Evolutionary conservation across 1,284 basidiomycete species (phyloP).

Genomic region (Exobasidium rhododendri): DNA sequence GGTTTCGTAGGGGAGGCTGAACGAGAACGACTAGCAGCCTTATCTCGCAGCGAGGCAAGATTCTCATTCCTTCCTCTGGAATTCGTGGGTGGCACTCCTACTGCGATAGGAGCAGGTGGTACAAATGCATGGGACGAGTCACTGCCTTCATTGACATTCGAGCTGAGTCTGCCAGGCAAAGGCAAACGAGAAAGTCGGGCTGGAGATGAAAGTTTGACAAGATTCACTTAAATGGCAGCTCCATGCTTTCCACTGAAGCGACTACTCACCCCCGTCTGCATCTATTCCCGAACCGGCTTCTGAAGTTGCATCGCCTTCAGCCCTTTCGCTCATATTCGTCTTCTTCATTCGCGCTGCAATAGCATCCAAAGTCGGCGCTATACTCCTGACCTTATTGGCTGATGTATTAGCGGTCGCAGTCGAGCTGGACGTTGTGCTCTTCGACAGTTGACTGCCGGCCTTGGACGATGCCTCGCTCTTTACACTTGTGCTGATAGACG

Average conservation of each 20-base stretch:
- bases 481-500: background rate
- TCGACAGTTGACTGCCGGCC: background rate
- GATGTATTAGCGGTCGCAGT: background rate
- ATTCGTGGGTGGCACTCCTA: background rate
- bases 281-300: no score
- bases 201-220: background rate
- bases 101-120: background rate
- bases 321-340: background rate
- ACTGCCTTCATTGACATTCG: background rate
- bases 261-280: no score
- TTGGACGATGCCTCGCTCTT: background rate
- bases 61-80: background rate
- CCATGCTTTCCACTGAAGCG: no score
- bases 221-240: no score
- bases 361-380: background rate
- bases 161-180: background rate
- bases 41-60: conserved; percentile 4
- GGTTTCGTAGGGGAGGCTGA: conserved; percentile 6
- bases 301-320: background rate
- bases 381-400: background rate
- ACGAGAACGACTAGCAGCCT: conserved; percentile 7
- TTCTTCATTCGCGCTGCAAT: conserved; percentile 4
- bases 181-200: background rate
- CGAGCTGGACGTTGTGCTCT: background rate
- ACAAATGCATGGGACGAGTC: background rate